Evolutionary conservation across 2,329 filamentous ascomycete species (phyloP), one percentile per base, ranked within the genome.

Genomic region (Aspergillus brasiliensis): DNA sequence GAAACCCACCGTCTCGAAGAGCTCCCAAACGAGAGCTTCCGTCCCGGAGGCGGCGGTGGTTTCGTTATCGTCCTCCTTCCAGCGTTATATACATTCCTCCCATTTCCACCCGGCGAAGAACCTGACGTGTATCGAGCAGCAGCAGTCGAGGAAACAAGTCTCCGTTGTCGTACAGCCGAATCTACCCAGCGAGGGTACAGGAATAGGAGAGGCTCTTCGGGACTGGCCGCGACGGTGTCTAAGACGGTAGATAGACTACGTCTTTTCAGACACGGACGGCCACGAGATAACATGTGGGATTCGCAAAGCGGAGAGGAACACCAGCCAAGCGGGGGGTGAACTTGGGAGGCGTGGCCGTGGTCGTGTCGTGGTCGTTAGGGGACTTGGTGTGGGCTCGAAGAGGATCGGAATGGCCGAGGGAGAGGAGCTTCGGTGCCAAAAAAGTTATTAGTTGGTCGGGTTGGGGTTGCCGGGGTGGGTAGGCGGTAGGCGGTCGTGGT

Each of bases 161-260:
- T 64, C 38, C 65, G 67, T 27, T 66, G 65, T 25, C 60, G 67
- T 23, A 72, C 60, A 34, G 63, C 64, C 49, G 72, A 72, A 13
- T 73, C 66, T 58, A 72, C 69, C 74, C 75, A 79, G 62, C 69
- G 73, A 55, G 79, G 79, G 64, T 81, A 81, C 37, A 81, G 76
- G 60, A 81, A 81, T 15, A 78, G 71, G 48, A 81, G 68, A 61
- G 78, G 78, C 65, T 80, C 77, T 66, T 77, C 73, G 62, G 75
- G 64, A 67, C 72, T 68, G 66, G 71, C 68, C 65, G 72, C 66
- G 65, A 71, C 69, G 61, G 67, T 73, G 67, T 79, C 74, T 61
- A 74, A 66, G 64, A 74, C 64, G 62, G 71, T 67, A 60, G 69
- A 69, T 59, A 76, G 59, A 65, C 69, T 71, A 67, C 72, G 76